Base-by-base conservation (phyloP, 176 grass and related monocot genomes). In the Oryza nivara region DNA sequence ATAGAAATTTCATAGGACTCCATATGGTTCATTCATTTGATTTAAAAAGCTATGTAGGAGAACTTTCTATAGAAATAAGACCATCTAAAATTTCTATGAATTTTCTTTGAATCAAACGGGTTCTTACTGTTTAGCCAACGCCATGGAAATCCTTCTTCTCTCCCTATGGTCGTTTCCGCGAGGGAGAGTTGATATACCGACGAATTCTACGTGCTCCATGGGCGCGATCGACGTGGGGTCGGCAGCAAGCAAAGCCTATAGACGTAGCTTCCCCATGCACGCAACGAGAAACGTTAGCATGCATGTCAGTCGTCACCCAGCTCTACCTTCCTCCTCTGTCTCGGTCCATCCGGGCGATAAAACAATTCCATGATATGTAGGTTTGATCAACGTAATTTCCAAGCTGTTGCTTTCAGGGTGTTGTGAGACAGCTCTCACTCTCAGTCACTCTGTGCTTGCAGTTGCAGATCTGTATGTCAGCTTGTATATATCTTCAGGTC, bases 221-320 rank as follows among this genome's bases (percentile, higher is more conserved):
- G 52, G 52, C 52, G 52, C 52, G 52, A 58, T 63, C 64, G 52
- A 88, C 67, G 72, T 87, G 88, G 79, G 69, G 77, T 25, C 73
- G 43, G 23, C 75, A 74, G 36, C 36, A 38, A 38, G 36, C 36
- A 38, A 36, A 90, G 79, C 91, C 73, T 32, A 32, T 25, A 25
- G 25, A 25, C 25, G 25, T 94, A 88, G 79, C 91, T 73, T 94
- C 72, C 81, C 92, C 94, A 94, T 92, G 94, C 92, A 97, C 94
- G 92, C 92, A 83, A 97, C 84, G 34, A 15, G 54, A 22, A 22
- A 84, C 74, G 65, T 78, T 67, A 88, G 68, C 54, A 88, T 74
- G 83, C 43, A 8, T 10, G 70, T 73, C 81, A 26, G 38, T 67
- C 75, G 65, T 90, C 89, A 82, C 78, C 91, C 51, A 38, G 61